phyloP scores from a whole-genome alignment of 2,329 filamentous ascomycete genomes.

The Emericellopsis cladophorae region DNA sequence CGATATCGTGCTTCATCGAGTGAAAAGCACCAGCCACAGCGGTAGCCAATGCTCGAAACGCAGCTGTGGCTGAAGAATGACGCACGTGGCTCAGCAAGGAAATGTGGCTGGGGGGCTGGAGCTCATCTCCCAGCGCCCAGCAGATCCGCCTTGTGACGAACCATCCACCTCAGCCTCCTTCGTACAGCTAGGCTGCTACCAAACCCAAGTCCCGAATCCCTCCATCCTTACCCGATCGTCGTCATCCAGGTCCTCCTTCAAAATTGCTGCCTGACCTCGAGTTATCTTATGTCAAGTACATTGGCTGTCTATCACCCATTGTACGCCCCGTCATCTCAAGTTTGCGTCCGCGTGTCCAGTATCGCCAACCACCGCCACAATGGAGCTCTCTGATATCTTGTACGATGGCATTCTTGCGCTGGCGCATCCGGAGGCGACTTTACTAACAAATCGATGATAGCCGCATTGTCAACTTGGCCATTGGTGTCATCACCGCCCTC shows the following conservation, averaged over 20 bases:
- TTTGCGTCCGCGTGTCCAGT: too few relatives aligned
- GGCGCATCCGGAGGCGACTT: neutral
- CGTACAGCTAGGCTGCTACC: neutral
- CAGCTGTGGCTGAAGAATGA: conserved; percentile 2
- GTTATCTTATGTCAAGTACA: neutral
- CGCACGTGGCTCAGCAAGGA: conserved; percentile 1
- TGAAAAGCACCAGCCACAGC: too few relatives aligned
- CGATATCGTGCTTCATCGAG: too few relatives aligned
- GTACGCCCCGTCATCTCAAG: neutral
- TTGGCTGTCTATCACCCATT: neutral
- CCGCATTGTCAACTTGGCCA: conserved; percentile 85
- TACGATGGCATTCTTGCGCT: conserved; percentile 31
- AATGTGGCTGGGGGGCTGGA: neutral
- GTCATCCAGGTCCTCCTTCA: neutral
- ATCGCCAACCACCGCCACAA: conserved; percentile 24
- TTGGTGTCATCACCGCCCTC: conserved; percentile 76
- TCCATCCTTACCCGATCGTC: neutral
- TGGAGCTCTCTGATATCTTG: conserved; percentile 93
- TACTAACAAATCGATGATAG: conserved; percentile 32
- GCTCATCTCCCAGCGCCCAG: neutral
- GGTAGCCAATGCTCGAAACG: too few relatives aligned
- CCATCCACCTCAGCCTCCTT: neutral
- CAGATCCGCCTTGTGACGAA: neutral
- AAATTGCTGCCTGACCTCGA: neutral
- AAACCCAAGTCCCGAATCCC: neutral